A percentile compares a stretch with the other conserved stretches of the same genome.
These are phyloP conservation scores for Annulohypoxylon stygium DNA, from an alignment of 495 filamentous ascomycete genomes.

Conservation along the genomic window DNA sequence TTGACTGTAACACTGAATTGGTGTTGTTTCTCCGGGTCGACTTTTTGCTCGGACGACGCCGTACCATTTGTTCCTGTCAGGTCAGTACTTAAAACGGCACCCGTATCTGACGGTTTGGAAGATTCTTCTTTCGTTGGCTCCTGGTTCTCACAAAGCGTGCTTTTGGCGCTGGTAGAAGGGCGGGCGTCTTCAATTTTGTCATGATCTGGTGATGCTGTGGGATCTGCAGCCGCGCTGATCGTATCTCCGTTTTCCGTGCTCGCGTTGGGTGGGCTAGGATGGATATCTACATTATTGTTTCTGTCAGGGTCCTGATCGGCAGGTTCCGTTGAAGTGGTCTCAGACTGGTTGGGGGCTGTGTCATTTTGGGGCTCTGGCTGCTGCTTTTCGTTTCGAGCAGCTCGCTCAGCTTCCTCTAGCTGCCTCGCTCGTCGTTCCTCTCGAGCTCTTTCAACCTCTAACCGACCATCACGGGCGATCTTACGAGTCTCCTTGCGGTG, in stretches of 20 bases:
- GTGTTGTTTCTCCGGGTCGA: constrained; percentile 33
- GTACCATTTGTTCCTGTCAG: constrained; percentile 40
- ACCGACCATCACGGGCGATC: constrained; percentile 67
- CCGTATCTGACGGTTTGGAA: constrained; percentile 7
- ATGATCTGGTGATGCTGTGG: not conserved
- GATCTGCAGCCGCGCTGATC: not conserved
- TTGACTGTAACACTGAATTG: constrained; percentile 13
- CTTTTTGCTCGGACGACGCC: constrained; percentile 33
- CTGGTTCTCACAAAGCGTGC: constrained; percentile 44
- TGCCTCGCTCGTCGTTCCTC: constrained; percentile 50
- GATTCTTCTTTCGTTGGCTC: constrained; percentile 1
- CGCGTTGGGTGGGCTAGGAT: not conserved
- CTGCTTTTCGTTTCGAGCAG: constrained; percentile 2
- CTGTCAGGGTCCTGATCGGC: constrained; percentile 3
- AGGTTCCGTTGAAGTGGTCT: constrained; percentile 5
- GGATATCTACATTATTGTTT: not conserved
- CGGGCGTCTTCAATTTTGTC: constrained; percentile 1
- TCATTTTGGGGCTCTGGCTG: constrained; percentile 5
- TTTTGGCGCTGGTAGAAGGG: constrained; percentile 28
- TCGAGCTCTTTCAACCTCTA: constrained; percentile 62
- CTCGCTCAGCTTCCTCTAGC: constrained; percentile 23
- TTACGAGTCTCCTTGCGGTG: constrained; percentile 69
- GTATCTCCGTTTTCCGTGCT: constrained; percentile 3
- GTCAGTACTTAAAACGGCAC: constrained; percentile 25
- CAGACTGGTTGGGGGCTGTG: not conserved